Evolutionary conservation across 768 basidiomycete species (phyloP).

Genomic region (Calocera cornea): DNA sequence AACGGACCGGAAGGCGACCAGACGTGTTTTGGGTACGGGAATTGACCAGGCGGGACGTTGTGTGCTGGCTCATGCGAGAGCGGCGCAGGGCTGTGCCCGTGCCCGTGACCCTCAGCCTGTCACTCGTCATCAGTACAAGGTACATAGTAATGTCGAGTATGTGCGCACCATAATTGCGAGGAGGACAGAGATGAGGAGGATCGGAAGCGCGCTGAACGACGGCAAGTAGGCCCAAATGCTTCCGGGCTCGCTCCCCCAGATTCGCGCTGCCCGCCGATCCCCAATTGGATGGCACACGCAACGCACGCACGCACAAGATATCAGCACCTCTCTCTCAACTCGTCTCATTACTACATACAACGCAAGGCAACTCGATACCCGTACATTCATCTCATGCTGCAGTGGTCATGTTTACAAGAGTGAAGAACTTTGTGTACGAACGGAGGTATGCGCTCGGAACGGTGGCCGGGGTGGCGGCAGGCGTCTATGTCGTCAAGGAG

Average conservation of each 20-base stretch:
- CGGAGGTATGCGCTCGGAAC: constrained; percentile 36
- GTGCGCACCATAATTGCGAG: not conserved
- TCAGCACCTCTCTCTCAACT: not conserved
- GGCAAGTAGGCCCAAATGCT: not conserved
- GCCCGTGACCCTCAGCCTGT: constrained; percentile 1
- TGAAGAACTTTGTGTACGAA: constrained; percentile 38
- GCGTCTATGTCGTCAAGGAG: constrained; percentile 45
- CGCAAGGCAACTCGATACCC: not conserved
- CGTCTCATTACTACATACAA: not conserved
- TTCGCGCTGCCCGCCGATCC: not conserved
- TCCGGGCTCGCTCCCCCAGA: not conserved
- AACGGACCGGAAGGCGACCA: constrained; percentile 79
- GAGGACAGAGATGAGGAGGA: not conserved
- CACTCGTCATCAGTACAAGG: not conserved
- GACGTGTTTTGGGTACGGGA: constrained; percentile 87
- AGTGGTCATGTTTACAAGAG: constrained; percentile 9
- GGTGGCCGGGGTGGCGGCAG: constrained; percentile 41
- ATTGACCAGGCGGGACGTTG: constrained; percentile 32
- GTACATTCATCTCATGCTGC: not conserved
- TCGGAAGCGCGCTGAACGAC: not conserved
- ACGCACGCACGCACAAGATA: not conserved
- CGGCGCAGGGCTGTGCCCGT: not conserved
- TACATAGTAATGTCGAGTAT: not conserved
- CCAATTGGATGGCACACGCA: not conserved
- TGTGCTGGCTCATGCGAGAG: not conserved